These are phyloP conservation scores for Pisolithus orientalis DNA, from an alignment of 768 basidiomycete species.

Conservation along the genomic window DNA sequence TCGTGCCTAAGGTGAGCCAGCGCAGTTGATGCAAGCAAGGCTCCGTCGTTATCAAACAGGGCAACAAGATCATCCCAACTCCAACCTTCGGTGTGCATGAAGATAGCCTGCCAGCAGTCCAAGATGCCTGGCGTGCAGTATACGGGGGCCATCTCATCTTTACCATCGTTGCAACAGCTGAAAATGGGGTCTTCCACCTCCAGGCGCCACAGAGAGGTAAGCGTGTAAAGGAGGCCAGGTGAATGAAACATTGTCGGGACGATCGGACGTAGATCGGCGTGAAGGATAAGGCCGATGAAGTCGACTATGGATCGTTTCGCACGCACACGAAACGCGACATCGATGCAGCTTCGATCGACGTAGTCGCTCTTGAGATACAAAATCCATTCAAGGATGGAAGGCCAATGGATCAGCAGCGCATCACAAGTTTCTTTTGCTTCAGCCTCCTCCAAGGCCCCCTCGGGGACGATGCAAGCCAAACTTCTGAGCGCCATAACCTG, in stretches of 20 bases:
- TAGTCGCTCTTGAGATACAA: constrained; percentile 19
- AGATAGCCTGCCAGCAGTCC: constrained; percentile 24
- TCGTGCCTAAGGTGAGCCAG: constrained; percentile 21
- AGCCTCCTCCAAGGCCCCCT: constrained; percentile 1
- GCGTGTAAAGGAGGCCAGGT: constrained; percentile 11
- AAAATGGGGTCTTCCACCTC: constrained; percentile 18
- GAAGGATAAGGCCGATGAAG: constrained; percentile 17
- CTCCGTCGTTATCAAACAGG: constrained; percentile 15
- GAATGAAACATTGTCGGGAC: constrained; percentile 14
- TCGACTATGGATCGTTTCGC: constrained; percentile 13
- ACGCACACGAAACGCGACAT: constrained; percentile 15
- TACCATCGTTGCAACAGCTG: background rate
- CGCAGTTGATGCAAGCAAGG: constrained; percentile 16
- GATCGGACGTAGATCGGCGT: constrained; percentile 9
- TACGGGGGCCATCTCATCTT: constrained; percentile 1
- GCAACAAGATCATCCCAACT: constrained; percentile 21
- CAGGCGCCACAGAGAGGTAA: constrained; percentile 24
- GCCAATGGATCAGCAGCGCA: constrained; percentile 13
- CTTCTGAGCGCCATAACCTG: constrained; percentile 16
- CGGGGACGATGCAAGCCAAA: constrained; percentile 10
- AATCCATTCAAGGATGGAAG: constrained; percentile 16
- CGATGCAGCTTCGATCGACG: constrained; percentile 14
- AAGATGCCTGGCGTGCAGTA: constrained; percentile 10
- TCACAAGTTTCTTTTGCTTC: background rate
- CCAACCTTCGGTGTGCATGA: constrained; percentile 19